Evolutionary conservation across 257 asterid genomes (phyloP), one percentile per base, ranked within the genome.

Genomic region (Ballota nigra): DNA sequence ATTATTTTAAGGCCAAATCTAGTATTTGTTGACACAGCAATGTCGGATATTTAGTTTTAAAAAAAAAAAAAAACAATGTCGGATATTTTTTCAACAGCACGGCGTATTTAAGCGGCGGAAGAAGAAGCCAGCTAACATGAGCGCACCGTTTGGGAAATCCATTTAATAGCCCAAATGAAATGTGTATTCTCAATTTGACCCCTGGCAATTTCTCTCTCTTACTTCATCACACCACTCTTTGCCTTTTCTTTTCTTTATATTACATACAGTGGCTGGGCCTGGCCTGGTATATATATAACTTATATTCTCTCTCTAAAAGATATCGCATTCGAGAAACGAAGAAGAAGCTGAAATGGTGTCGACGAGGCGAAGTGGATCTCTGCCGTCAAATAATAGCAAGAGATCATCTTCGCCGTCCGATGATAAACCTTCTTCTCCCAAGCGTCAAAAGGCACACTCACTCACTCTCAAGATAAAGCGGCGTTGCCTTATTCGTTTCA

Each of bases 341-440:
- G 75, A 66, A 52, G 75, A 55, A 79, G 86, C 84, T 68, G 81
- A 81, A 77, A 91, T 91, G 97, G 97, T 91, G 81, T 83, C 96
- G 76, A 91, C 95, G 63, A 89, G 97, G 86, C 85, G 96, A 82
- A 91, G 92, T 82, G 97, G 97, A 91, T 91, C 97, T 86, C 89
- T 87, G 62, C 89, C 95, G 78, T 80, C 92, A 61, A 86, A 79
- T 72, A 89, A 82, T 64, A 83, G 81, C 77, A 91, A 86, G 87
- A 89, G 96, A 69, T 81, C 95, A 31, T 84, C 92, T 56, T 88
- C 93, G 41, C 83, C 92, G 79, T 77, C 89, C 75, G 90, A 80
- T 63, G 90, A 83, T 65, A 86, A 83, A 45, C 83, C 92, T 76
- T 80, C 91, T 70, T 87, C 96, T 13, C 87, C 96, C 20, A 91